phyloP scores from a whole-genome alignment of 1,139 yeast species.

The Debaryomyces psychrophilus region DNA sequence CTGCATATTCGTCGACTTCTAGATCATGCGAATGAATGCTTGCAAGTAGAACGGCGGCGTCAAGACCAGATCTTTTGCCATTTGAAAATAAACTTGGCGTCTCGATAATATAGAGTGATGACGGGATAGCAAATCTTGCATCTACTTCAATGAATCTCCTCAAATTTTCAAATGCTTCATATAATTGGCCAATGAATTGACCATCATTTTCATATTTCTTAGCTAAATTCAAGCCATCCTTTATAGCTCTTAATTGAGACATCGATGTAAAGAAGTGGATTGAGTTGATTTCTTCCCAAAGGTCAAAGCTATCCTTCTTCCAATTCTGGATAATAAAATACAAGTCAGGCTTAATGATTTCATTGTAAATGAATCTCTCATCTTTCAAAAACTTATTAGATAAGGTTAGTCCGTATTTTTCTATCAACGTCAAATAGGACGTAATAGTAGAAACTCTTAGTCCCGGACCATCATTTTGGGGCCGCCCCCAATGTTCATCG shows the following conservation, averaged over 20 bases:
- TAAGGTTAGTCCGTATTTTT: constrained; percentile 31
- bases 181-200: constrained; percentile 29
- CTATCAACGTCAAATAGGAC: constrained; percentile 53
- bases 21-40: constrained; percentile 65
- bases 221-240: constrained; percentile 58
- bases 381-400: constrained; percentile 26
- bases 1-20: constrained; percentile 31
- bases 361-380: constrained; percentile 43
- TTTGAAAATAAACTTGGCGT: constrained; percentile 54
- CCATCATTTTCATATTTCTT: constrained; percentile 32
- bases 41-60: constrained; percentile 77
- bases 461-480: constrained; percentile 96
- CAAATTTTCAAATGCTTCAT: constrained; percentile 34
- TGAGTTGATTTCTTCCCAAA: constrained; percentile 89
- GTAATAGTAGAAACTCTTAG: constrained; percentile 68
- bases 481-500: constrained; percentile 82
- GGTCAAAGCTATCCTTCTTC: constrained; percentile 71
- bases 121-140: constrained; percentile 48
- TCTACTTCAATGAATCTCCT: constrained; percentile 38
- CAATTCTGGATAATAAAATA: constrained; percentile 65
- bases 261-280: constrained; percentile 78
- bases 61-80: constrained; percentile 68
- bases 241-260: constrained; percentile 71
- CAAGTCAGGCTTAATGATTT: constrained; percentile 72
- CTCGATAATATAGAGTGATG: constrained; percentile 64